These are phyloP conservation scores for Neopestalotiopsis sp. DNA, from an alignment of 2,329 filamentous ascomycete genomes.

Conservation along the genomic window DNA sequence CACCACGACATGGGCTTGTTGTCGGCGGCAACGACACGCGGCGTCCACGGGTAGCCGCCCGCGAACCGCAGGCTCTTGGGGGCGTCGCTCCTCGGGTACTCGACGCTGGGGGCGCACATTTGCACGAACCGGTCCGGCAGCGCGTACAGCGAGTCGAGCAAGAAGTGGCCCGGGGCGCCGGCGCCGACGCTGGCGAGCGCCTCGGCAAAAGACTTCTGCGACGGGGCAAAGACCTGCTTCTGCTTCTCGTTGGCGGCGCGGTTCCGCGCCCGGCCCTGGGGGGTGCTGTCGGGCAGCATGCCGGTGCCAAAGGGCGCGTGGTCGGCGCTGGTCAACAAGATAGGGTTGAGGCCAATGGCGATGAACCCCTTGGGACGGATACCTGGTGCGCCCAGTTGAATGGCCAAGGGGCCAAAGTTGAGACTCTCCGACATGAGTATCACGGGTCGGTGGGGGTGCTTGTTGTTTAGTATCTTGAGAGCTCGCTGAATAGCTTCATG, in stretches of 20 bases:
- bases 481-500: constrained; percentile 19
- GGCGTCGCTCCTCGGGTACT: constrained; percentile 42
- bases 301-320: constrained; percentile 36
- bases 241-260: constrained; percentile 16
- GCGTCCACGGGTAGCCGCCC: constrained; percentile 44
- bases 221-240: constrained; percentile 19
- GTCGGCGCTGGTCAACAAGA: constrained; percentile 38
- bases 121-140: constrained; percentile 39
- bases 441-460: constrained; percentile 11
- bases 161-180: not conserved
- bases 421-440: constrained; percentile 18
- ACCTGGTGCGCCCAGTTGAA: constrained; percentile 11
- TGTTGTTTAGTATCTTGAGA: constrained; percentile 9
- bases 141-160: constrained; percentile 7
- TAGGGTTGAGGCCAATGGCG: constrained; percentile 36
- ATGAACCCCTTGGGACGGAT: constrained; percentile 14
- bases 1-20: constrained; percentile 48
- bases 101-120: constrained; percentile 43
- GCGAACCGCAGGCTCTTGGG: constrained; percentile 46
- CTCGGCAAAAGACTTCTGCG: constrained; percentile 13
- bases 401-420: constrained; percentile 16
- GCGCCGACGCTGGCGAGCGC: not conserved
- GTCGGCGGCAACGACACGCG: constrained; percentile 27
- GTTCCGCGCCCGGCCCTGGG: constrained; percentile 35
- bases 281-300: constrained; percentile 33